Evolutionary conservation across 2,329 filamentous ascomycete species (phyloP).

Genomic region (Trichoderma endophyticum): DNA sequence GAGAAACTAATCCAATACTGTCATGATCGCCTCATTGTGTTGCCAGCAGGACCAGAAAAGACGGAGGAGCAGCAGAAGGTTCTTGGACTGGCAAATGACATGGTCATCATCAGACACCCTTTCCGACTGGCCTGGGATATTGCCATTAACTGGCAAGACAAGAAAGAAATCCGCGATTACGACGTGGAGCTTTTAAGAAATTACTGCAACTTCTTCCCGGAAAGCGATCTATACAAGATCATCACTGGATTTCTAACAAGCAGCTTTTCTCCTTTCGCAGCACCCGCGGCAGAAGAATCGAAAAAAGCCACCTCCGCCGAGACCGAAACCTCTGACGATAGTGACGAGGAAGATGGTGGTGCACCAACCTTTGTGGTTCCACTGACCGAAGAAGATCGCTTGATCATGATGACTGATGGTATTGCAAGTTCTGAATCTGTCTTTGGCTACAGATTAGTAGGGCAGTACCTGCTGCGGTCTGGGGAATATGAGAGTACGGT

Average conservation of each 20-base stretch:
- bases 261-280: constrained; percentile 76
- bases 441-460: constrained; percentile 78
- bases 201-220: constrained; percentile 80
- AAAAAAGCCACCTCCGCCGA: background rate
- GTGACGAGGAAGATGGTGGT: constrained; percentile 57
- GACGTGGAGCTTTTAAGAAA: constrained; percentile 75
- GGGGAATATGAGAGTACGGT: constrained; percentile 83
- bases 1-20: constrained; percentile 83
- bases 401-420: constrained; percentile 77
- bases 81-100: constrained; percentile 75
- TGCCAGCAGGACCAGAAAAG: constrained; percentile 65
- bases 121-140: constrained; percentile 90
- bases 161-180: constrained; percentile 69
- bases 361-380: constrained; percentile 53
- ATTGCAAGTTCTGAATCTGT: constrained; percentile 66
- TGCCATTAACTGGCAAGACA: constrained; percentile 83
- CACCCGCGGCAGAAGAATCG: constrained; percentile 28
- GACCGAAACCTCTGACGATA: constrained; percentile 48
- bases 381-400: constrained; percentile 71
- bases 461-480: constrained; percentile 76
- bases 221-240: constrained; percentile 76
- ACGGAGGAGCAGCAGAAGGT: constrained; percentile 67
- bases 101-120: constrained; percentile 94
- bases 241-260: constrained; percentile 80
- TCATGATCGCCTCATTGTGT: constrained; percentile 71